phyloP scores from a whole-genome alignment of 495 filamentous ascomycete genomes.

The Aspergillus coremiiformis region DNA sequence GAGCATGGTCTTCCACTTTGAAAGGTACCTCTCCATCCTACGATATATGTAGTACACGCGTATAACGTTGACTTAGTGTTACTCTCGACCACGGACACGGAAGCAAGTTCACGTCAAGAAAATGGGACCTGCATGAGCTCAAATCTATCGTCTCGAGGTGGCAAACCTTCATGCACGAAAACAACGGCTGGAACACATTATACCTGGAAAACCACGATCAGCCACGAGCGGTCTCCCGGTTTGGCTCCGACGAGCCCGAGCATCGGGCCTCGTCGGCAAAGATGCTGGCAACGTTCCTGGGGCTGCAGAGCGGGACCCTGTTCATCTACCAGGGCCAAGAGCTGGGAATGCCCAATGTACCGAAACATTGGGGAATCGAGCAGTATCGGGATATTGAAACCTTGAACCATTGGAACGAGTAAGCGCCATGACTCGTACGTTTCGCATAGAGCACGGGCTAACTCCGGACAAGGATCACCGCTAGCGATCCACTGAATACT shows the following conservation, averaged over 20 bases:
- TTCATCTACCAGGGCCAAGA: constrained; percentile 70
- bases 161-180: constrained; percentile 46
- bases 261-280: constrained; percentile 42
- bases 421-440: neutral
- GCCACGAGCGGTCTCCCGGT: constrained; percentile 48
- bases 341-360: constrained; percentile 55
- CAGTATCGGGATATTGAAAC: constrained; percentile 59
- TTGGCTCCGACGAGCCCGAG: constrained; percentile 32
- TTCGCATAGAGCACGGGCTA: constrained; percentile 15
- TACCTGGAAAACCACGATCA: constrained; percentile 64
- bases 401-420: constrained; percentile 46
- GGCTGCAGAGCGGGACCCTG: constrained; percentile 49
- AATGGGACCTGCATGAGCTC: constrained; percentile 39
- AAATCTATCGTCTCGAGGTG: constrained; percentile 45
- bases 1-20: constrained; percentile 62
- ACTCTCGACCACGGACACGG: constrained; percentile 10
- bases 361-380: constrained; percentile 46
- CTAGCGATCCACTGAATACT: constrained; percentile 1
- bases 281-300: constrained; percentile 49
- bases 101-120: constrained; percentile 16
- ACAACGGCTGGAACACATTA: constrained; percentile 47
- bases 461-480: neutral
- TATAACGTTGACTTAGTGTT: constrained; percentile 2
- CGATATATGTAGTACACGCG: neutral
- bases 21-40: constrained; percentile 14